phyloP scores from a whole-genome alignment of 805 yeast genomes.

The Cephaloascus fragrans region DNA sequence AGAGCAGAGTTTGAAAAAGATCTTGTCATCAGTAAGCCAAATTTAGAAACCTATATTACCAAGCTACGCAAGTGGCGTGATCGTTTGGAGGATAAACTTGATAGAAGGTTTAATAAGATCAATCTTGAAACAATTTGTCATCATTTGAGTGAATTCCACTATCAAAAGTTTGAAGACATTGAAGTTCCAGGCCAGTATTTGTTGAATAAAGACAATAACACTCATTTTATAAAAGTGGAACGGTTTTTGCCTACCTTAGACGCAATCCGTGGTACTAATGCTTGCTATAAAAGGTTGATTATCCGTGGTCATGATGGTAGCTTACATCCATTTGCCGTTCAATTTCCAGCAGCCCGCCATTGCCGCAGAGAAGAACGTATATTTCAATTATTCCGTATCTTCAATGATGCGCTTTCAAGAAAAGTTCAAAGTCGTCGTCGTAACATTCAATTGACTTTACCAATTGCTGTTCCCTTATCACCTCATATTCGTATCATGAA shows the following conservation, averaged over 20 bases:
- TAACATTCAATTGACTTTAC: slow-evolving; percentile 74
- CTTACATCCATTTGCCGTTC: slow-evolving; percentile 87
- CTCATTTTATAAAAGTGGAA: slow-evolving; percentile 89
- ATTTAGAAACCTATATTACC: slow-evolving; percentile 75
- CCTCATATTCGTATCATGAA: slow-evolving; percentile 88
- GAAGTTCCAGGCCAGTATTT: slow-evolving; percentile 97
- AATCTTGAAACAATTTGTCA: slow-evolving; percentile 89
- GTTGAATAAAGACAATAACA: slow-evolving; percentile 76
- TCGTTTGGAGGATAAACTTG: slow-evolving; percentile 83
- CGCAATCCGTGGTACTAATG: slow-evolving; percentile 79
- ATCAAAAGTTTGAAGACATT: slow-evolving; percentile 94
- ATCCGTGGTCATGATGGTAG: slow-evolving; percentile 93
- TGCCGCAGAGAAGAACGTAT: slow-evolving; percentile 94
- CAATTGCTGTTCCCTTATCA: slow-evolving; percentile 86
- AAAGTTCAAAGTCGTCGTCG: slow-evolving; percentile 87
- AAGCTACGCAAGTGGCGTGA: slow-evolving; percentile 89
- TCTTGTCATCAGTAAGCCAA: slow-evolving; percentile 79
- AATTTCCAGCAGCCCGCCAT: slow-evolving; percentile 95
- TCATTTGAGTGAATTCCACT: slow-evolving; percentile 93
- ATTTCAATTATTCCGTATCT: slow-evolving; percentile 81
- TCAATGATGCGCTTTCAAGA: slow-evolving; percentile 70
- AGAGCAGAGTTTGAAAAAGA: slow-evolving; percentile 88
- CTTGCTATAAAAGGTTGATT: slow-evolving; percentile 80
- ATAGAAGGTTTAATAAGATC: slow-evolving; percentile 69
- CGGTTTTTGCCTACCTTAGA: slow-evolving; percentile 86